Conservation (phyloP, 768 basidiomycete genomes). For the Amanita subjunquillea region DNA sequence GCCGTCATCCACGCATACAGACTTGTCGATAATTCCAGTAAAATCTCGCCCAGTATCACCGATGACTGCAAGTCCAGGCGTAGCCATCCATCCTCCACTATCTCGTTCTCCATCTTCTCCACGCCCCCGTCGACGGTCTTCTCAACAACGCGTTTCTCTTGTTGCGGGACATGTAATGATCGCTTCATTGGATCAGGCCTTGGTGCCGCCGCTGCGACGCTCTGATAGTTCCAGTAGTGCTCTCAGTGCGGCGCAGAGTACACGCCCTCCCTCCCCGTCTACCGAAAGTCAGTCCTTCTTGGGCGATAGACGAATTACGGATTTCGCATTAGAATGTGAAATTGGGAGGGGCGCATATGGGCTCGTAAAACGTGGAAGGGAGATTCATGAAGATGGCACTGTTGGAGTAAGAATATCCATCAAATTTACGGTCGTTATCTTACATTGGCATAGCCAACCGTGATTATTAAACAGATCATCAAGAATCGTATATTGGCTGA, state of each 20-base stretch:
- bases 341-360: constrained; percentile 95
- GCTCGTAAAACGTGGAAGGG: constrained; percentile 82
- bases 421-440: constrained; percentile 10
- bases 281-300: constrained; percentile 33
- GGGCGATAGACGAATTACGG: constrained; percentile 69
- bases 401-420: constrained; percentile 60
- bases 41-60: constrained; percentile 25
- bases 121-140: constrained; percentile 66
- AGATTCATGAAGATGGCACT: constrained; percentile 62
- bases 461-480: constrained; percentile 97
- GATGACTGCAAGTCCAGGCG: constrained; percentile 10
- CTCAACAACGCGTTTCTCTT: constrained; percentile 76
- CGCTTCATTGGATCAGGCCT: constrained; percentile 62
- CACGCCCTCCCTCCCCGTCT: constrained; percentile 53
- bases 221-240: constrained; percentile 54
- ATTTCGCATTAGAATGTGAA: constrained; percentile 79
- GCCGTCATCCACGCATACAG: constrained; percentile 17
- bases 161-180: constrained; percentile 77
- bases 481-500: constrained; percentile 97
- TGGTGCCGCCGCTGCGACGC: constrained; percentile 51
- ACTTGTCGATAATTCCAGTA: constrained; percentile 19
- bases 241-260: constrained; percentile 48
- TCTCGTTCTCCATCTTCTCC: constrained; percentile 45
- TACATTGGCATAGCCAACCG: constrained; percentile 49
- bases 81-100: constrained; percentile 14